Evolutionary conservation across 1,284 basidiomycete species (phyloP), one percentile per base, ranked within the genome.

Genomic region (Cryptococcus deneoformans): DNA sequence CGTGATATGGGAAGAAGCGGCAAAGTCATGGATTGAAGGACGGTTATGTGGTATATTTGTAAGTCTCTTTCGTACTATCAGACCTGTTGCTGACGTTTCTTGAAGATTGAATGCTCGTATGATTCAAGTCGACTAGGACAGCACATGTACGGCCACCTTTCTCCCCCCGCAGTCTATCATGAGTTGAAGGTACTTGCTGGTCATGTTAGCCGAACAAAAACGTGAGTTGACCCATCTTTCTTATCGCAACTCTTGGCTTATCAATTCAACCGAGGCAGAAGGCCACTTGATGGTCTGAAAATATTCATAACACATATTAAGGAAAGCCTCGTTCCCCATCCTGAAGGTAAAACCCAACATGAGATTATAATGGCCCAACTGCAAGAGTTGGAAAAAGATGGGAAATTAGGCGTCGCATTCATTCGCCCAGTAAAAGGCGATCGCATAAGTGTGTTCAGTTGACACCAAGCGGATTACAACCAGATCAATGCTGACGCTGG

Each of bases 31-130:
- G 58, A 53, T 57, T 11, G 48, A 64, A 14, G 73, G 73, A 4
- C 62, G 61, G 5, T 58, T 78, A 16, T 63, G 65, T 5, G 74
- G 64, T 0, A 59, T 78, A 6, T 78, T 78, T 63, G 76, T 78
- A 59, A 65, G 76, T 72, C 1, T 3, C 38, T 11, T 44, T 7
- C 45, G 12, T 3, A 14, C 8, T 16, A 24, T 6, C 10, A 39
- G 20, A 9, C 16, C 3, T 6, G 34, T 29, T 4, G 49, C 54
- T 65, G 54, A 60, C 24, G 11, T 38, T 10, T 10, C 9, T 20
- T 29, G 14, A 59, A 78, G 76, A 73, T 78, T 48, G 77, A 78
- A 69, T 78, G 77, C 64, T 77, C 75, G 1, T 78, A 78, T 46
- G 69, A 73, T 40, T 69, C 69, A 5, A 61, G 69, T 1, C 63